A percentile compares a stretch with the other conserved stretches of the same genome.
Conservation (phyloP, 225 moss, liverwort and hornwort genomes). For the Sphagnum tenellum region DNA sequence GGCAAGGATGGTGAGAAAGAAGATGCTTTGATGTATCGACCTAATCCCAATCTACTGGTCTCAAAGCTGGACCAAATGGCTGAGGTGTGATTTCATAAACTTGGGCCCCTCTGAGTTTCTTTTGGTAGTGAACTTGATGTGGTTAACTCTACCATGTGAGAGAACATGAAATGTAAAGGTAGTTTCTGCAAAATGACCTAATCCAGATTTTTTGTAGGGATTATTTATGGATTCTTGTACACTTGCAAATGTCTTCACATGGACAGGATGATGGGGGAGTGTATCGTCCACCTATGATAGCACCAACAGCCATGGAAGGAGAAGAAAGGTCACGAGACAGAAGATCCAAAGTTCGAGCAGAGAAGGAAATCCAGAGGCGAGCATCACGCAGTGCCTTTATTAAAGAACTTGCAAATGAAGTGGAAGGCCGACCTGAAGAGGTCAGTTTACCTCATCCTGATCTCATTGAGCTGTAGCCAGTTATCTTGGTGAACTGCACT, state of each 20-base stretch:
- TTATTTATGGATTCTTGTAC: too few relatives aligned
- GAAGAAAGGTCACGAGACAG: conserved; percentile 53
- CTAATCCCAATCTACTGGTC: conserved; percentile 80
- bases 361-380: conserved; percentile 73
- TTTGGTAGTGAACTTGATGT: background rate
- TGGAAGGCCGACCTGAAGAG: conserved; percentile 90
- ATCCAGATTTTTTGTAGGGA: too few relatives aligned
- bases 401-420: conserved; percentile 77
- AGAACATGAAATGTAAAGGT: too few relatives aligned
- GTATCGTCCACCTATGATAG: conserved; percentile 89
- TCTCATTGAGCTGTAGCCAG: background rate
- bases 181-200: too few relatives aligned
- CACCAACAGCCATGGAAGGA: conserved; percentile 73
- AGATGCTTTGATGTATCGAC: conserved; percentile 70
- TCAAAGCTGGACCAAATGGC: conserved; percentile 74
- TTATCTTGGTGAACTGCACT: background rate
- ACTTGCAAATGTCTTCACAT: too few relatives aligned
- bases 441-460: conserved; percentile 1
- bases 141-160: too few relatives aligned
- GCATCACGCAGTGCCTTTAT: conserved; percentile 82
- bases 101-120: background rate
- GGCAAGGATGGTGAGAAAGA: conserved; percentile 35
- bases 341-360: conserved; percentile 62
- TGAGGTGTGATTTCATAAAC: conserved; percentile 27
- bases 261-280: conserved; percentile 66